Evolutionary conservation across 768 basidiomycete species (phyloP), one percentile per base, ranked within the genome.

Genomic region (Mycena kentingensis): DNA sequence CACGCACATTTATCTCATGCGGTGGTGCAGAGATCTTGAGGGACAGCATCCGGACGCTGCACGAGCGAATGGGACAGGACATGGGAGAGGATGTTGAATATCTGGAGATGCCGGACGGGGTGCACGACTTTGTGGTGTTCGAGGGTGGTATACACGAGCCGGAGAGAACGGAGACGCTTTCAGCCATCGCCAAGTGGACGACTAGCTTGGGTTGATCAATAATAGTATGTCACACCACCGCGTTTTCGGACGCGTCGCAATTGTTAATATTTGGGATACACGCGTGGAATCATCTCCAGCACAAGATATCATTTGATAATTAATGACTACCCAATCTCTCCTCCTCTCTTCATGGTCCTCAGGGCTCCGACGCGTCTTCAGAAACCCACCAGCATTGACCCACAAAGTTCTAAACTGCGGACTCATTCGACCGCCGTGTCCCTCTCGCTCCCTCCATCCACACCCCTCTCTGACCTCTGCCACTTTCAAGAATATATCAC

Each of bases 11-110:
- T 64, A 76, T 88, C 37, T 70, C 75, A 6, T 75, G 72, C 5
- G 85, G 85, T 15, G 80, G 77, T 5, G 79, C 78, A 3, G 85
- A 87, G 63, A 64, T 79, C 8, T 55, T 84, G n/a, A 68, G 75
- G n/a, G 85, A 87, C 64, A 71, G 74, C 37, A 77, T 79, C 32
- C 58, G 65, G 26, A 76, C 73, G 1, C 64, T 85, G 55, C 67
- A 67, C 32, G 68, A 75, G 28, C 73, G 70, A 62, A 82, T 86
- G 81, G 63, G 67, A 19, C 66, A 64, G 31, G 82, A 85, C 51
- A 56, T 84, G 52, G 83, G 79, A 25, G 73, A 72, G 28, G 73
- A 73, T 46, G 73, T 83, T 11, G 69, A 64, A 18, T 82, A 75
- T 52, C 67, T 77, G 35, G 82, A 82, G 58, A 75, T 71, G 2